Base-by-base conservation (phyloP, 805 yeast species). In the Candida xiaguanensis region DNA sequence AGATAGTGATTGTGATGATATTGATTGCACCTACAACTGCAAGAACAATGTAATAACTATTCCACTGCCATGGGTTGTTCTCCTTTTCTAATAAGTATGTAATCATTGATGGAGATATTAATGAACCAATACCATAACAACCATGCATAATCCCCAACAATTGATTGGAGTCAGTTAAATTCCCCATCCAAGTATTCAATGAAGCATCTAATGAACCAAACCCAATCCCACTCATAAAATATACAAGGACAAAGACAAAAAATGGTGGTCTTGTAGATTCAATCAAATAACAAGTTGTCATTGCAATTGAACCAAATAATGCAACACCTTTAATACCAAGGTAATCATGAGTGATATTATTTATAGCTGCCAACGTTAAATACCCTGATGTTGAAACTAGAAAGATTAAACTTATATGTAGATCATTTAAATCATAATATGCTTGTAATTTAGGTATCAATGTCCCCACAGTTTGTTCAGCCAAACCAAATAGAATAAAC, bases 391-490 rank as follows among this genome's bases (percentile, higher is more conserved):
- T 72, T 18, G 74, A 72, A 9, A 75, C 65, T 15, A 80, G 53
- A 47, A 78, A 81, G 3, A 81, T 51, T 25, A 68, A 50, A 3
- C 83, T 72, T 2, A 75, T 58, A 24, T 63, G 60, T 1, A 74
- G 56, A 46, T 82, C 76, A 44, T 72, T 61, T 5, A 79, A 65
- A 1, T 59, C 22, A 52, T 78, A 81, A 35, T 74, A 58, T 4
- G 51, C 54, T 39, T 77, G 71, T 12, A 80, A 45, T 27, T 69
- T 59, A 2, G 84, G 82, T 43, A 82, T 62, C 28, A 80, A 51
- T 0, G 85, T 70, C 0, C 87, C 87, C 13, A 78, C 55, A 0
- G 82, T 65, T 52, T 80, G 83, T 47, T 82, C 87, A 5, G 72
- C 66, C 20, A 80, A 51, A 0, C 88, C 88, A 42, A 75, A 56